A percentile compares a stretch with the other conserved stretches of the same genome.
Evolutionary conservation across 106 monocot species (phyloP).

Genomic region (Triglochin maritima): DNA sequence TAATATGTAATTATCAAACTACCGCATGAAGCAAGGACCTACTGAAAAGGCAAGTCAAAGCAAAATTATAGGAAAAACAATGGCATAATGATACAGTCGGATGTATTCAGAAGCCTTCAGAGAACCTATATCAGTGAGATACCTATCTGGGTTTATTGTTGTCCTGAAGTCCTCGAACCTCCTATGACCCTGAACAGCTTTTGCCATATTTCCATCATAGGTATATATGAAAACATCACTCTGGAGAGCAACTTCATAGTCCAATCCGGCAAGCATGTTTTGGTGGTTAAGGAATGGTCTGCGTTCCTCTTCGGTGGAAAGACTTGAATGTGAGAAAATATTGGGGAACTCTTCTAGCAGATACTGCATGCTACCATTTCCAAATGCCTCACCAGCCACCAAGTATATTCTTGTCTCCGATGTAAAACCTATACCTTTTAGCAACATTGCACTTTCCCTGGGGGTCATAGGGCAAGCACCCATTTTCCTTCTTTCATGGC

Average conservation of each 20-base stretch:
- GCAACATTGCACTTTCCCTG: slow-evolving; percentile 78
- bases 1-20: not conserved
- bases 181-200: slow-evolving; percentile 91
- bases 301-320: slow-evolving; percentile 64
- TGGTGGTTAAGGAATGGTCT: slow-evolving; percentile 56
- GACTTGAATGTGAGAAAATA: slow-evolving; percentile 56
- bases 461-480: slow-evolving; percentile 92
- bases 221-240: slow-evolving; percentile 93
- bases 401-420: slow-evolving; percentile 77
- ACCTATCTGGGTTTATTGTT: slow-evolving; percentile 90
- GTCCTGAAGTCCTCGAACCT: slow-evolving; percentile 80
- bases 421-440: slow-evolving; percentile 78
- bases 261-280: slow-evolving; percentile 96
- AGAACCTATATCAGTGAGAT: not conserved
- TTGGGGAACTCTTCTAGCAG: slow-evolving; percentile 61
- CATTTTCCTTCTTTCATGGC: slow-evolving; percentile 41
- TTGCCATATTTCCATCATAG: slow-evolving; percentile 98
- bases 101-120: too few species aligned
- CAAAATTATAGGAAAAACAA: not conserved
- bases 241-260: slow-evolving; percentile 82
- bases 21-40: not conserved
- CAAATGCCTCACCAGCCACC: slow-evolving; percentile 87
- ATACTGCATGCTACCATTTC: slow-evolving; percentile 78
- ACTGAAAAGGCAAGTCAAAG: not conserved
- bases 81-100: too few species aligned